Base-by-base conservation (phyloP, 1,284 basidiomycete species). In the Ustilago crameri region DNA sequence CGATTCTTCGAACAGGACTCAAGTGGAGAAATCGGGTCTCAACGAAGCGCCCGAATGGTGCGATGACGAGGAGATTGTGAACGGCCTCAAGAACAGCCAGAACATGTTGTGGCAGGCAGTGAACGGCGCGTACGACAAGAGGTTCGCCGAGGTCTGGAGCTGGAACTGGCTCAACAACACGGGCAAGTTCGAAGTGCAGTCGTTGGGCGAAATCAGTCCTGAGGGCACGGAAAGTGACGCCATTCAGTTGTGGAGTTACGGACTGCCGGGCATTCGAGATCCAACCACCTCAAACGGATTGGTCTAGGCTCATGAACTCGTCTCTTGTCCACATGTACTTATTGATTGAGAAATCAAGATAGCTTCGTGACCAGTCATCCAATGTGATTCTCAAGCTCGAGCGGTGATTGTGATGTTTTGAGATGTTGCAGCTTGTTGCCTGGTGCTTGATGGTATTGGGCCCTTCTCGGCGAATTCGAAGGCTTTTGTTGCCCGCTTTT, bases 91-190 rank as follows among this genome's bases (percentile, higher is more conserved):
- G 24, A 38, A 59, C 41, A 85, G 84, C 3, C 84, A 86, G 74
- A 62, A 59, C 3, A 73, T 83, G 5, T 78, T 86, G 23, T 86
- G 85, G 85, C 79, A 84, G 44, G 74, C 83, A 1, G 85, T 86
- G 50, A 81, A 77, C 9, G 85, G 85, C 0, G 83, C 83, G 0
- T 67, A 67, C 14, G 67, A 79, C 12, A 56, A 73, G 50, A 46
- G 64, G 24, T 73, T 67, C 45, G 59, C 70, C 14, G 64, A 73
- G 44, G 70, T 68, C 15, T 66, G 63, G 58, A 63, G 59, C 40
- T 73, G 70, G 70, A 64, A 51, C 3, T 73, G 56, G 49, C 45
- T 22, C 42, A 60, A 64, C 41, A 37, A 49, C 35, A 64, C 65
- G 8, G 40, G 53, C 5, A 46, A 42, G 27, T 68, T 73, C 35